Conservation (phyloP, 2,329 filamentous ascomycete species). For the Xylariaceae sp. region DNA sequence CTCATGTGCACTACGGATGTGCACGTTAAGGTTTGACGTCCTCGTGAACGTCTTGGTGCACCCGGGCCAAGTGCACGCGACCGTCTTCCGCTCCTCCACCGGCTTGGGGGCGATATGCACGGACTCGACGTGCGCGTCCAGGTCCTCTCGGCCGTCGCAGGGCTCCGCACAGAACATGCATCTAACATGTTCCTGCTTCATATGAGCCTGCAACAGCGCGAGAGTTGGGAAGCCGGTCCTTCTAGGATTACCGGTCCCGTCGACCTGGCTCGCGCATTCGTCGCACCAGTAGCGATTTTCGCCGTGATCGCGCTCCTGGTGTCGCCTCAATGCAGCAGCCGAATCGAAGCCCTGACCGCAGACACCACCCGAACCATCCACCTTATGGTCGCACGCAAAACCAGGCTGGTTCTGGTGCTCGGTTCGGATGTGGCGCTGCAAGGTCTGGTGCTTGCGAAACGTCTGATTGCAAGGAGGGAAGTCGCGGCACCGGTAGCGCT, state of each 20-base stretch:
- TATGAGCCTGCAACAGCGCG: constrained; percentile 65
- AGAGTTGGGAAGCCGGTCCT: constrained; percentile 65
- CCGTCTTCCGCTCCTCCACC: constrained; percentile 59
- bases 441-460: constrained; percentile 82
- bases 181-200: constrained; percentile 65
- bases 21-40: constrained; percentile 74
- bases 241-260: constrained; percentile 36
- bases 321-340: constrained; percentile 63
- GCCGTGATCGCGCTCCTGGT: constrained; percentile 65
- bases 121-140: constrained; percentile 73
- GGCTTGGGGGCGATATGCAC: constrained; percentile 57
- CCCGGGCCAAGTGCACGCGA: constrained; percentile 59
- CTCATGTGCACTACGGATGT: constrained; percentile 72
- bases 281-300: constrained; percentile 70
- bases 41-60: constrained; percentile 77
- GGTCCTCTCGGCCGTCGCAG: constrained; percentile 60
- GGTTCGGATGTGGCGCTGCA: constrained; percentile 74
- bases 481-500: constrained; percentile 68
- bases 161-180: constrained; percentile 70
- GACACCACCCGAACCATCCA: constrained; percentile 21
- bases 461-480: constrained; percentile 66
- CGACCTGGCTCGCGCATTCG: constrained; percentile 53
- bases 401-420: constrained; percentile 69
- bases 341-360: constrained; percentile 72
- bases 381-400: constrained; percentile 59